Evolutionary conservation across 345 rosid species (phyloP), one percentile per base, ranked within the genome.

Genomic region (Lepidium didymum): DNA sequence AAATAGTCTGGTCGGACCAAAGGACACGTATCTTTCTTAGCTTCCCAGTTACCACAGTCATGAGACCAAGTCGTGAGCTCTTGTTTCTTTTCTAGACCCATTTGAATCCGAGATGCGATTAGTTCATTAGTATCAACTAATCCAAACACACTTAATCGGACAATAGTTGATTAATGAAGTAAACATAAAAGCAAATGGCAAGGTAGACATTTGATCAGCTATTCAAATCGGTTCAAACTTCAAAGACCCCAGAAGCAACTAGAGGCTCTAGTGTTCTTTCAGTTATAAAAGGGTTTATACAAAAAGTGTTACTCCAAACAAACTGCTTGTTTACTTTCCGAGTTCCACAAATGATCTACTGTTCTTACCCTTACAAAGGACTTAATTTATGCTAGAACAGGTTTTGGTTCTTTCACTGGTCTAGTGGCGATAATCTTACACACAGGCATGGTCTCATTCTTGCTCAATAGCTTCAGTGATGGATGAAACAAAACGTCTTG

Each of bases 401-500:
- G 29, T 63, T 85, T 80, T 11, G 69, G 73, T 58, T 47, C 71
- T 75, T 79, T 84, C 44, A 45, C 51, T 2, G 64, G 68, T 3
- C 70, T 70, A 36, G 81, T 82, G 14, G 88, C 70, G 5, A 46
- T 82, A 45, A 91, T 78, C 88, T 94, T 94, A 66, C 99, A 94
- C 44, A 88, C 63, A 57, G 96, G 97, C 78, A 82, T 73, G 57
- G 64, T 79, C 38, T 84, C 88, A 25, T 83, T 82, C 87, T 85
- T 88, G 78, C 92, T 83, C 57, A 94, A 68, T 70, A 88, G 91
- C 86, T 83, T 87, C 81, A 87, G 13, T 3, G 96, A 77, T 4
- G 88, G 83, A 79, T 90, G 92, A 53, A 90, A 82, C 56, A 67
- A 77, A 7, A 90, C 54, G 31, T 93, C 95, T 23, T 43, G 61